Percentiles rank a stretch among this genome's conserved stretches.
Conservation (phyloP, 495 filamentous ascomycete species). For the Penicillium malachiteum region DNA sequence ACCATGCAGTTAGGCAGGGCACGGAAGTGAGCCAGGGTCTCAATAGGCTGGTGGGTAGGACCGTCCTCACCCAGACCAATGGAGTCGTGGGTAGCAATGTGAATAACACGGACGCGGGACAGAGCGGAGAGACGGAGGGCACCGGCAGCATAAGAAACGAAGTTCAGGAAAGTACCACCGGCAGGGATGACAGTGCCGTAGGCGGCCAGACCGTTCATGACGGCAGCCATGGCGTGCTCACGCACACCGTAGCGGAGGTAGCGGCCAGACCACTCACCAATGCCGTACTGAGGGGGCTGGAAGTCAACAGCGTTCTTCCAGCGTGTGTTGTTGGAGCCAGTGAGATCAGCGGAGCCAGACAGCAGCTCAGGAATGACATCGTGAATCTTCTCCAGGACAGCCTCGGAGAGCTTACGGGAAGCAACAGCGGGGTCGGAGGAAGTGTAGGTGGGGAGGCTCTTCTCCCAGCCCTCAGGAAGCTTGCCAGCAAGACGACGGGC, state of each 20-base stretch:
- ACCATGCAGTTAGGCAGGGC: constrained; percentile 99
- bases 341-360: constrained; percentile 96
- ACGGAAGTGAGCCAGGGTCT: constrained; percentile 99
- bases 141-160: constrained; percentile 97
- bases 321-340: constrained; percentile 95
- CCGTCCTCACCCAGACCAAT: constrained; percentile 99
- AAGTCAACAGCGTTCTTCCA: constrained; percentile 98
- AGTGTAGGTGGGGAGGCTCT: constrained; percentile 88
- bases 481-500: constrained; percentile 75
- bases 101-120: constrained; percentile 88
- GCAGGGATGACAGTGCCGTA: constrained; percentile 96
- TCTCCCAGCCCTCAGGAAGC: constrained; percentile 97
- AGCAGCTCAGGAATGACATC: constrained; percentile 81
- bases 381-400: constrained; percentile 86
- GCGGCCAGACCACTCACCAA: constrained; percentile 86
- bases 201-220: constrained; percentile 96
- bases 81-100: constrained; percentile 98
- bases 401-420: constrained; percentile 93
- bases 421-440: constrained; percentile 80
- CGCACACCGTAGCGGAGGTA: constrained; percentile 97
- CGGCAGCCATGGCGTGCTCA: constrained; percentile 95
- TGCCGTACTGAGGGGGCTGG: constrained; percentile 80
- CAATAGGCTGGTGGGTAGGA: constrained; percentile 98
- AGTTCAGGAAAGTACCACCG: constrained; percentile 98
- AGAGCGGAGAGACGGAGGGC: constrained; percentile 91